Base-by-base conservation (phyloP, 208 protist species). In the Trypanosoma congolense region DNA sequence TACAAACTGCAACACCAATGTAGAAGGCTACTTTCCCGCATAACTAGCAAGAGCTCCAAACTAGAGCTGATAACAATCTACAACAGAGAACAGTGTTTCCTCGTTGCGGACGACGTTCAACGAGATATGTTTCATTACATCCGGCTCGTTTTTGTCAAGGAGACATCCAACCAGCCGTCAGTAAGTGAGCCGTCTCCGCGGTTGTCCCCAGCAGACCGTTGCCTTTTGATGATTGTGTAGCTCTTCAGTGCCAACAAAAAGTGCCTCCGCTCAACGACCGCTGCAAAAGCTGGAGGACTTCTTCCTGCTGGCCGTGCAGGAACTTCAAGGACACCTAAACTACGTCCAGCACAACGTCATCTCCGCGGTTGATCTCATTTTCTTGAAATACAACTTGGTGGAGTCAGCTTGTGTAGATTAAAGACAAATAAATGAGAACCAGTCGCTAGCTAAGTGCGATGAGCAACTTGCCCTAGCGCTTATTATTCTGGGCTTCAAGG, bases 1-100 rank as follows among this genome's bases (percentile, higher is more conserved):
- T 90, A 90, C 73, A 95, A 92, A 59, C 60, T 95, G 44, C 87
- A 95, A 68, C 81, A 95, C 56, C 81, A 95, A 53, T 89, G 83
- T 62, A 76, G 77, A 49, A 88, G 82, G 47, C 75, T 92, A 29
- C 72, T 92, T 28, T 67, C 70, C 8, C 73, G 80, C 45, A 88
- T 95, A 44, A 59, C 73, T 9, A 74, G 64, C 35, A 86, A 89
- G 61, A 80, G 73, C 50, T 73, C 78, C 19, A 80, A 82, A 10
- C 69, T 95, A 3, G 83, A 92, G 62, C 66, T 95, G 4, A 77
- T 95, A 54, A 69, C 67, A 31, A 83, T 95, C 22, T 90, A 83
- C 62, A 92, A 95, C 60, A 67, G 83, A 16, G 73, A 82, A 16
- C 87, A 95, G 56, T 95, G 87, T 63, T 95, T 90, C 49, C 75